Conservation (phyloP, 441 rosid species). For the Pelargonium fulgidum region DNA sequence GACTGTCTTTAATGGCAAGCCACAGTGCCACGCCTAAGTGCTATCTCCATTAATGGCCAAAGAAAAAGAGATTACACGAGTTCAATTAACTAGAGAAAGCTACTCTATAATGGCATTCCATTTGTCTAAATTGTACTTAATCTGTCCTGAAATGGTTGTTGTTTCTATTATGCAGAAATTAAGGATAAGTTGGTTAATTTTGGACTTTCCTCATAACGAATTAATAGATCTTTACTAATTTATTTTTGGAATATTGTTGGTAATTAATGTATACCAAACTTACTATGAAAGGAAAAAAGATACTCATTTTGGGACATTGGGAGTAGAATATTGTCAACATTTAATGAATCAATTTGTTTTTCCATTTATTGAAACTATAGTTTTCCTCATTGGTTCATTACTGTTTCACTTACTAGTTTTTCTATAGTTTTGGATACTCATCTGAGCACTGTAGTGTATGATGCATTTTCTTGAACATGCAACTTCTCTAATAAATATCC, state of each 20-base stretch:
- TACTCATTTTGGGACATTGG: too few relatives aligned
- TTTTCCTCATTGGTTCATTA: background rate
- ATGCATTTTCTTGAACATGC: slow-evolving; percentile 9
- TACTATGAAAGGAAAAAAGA: too few relatives aligned
- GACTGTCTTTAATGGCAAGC: background rate
- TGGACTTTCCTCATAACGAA: too few relatives aligned
- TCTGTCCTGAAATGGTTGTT: too few relatives aligned
- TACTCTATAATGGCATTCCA: background rate
- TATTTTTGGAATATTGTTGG: too few relatives aligned
- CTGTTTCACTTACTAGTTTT: background rate
- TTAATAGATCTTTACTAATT: too few relatives aligned
- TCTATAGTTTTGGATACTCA: background rate
- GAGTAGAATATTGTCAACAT: background rate
- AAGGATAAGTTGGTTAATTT: too few relatives aligned
- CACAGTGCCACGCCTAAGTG: background rate
- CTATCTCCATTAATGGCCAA: background rate
- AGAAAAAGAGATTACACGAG: background rate
- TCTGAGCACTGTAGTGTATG: background rate
- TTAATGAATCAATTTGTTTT: background rate
- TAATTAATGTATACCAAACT: too few relatives aligned
- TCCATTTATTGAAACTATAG: background rate
- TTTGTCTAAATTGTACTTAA: background rate
- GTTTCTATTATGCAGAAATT: too few relatives aligned
- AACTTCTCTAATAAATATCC: slow-evolving; percentile 8
- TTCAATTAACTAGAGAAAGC: background rate